phyloP scores from a whole-genome alignment of 768 basidiomycete genomes.

The Calocybe gangraenosa region DNA sequence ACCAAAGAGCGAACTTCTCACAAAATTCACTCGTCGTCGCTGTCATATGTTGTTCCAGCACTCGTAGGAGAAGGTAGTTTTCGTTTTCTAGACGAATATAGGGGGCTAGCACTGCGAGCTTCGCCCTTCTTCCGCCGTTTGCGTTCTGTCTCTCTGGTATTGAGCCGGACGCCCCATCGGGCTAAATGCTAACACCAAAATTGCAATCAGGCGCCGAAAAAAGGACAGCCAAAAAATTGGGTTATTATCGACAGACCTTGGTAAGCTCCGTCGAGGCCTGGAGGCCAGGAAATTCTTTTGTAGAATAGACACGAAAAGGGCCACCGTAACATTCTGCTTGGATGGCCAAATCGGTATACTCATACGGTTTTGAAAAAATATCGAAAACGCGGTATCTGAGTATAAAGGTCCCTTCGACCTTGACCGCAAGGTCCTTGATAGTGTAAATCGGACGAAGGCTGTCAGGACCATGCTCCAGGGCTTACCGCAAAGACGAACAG shows the following conservation, averaged over 20 bases:
- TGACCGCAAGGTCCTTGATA: slow-evolving; percentile 67
- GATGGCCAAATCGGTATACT: slow-evolving; percentile 33
- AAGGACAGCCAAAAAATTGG: neutral
- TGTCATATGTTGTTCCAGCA: slow-evolving; percentile 3
- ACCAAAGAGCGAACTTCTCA: too few relatives aligned
- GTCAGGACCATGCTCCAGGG: slow-evolving; percentile 9
- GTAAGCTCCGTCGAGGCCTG: slow-evolving; percentile 64
- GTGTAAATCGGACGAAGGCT: neutral
- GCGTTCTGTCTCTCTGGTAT: slow-evolving; percentile 55
- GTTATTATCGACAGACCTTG: slow-evolving; percentile 44
- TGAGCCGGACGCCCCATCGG: slow-evolving; percentile 54
- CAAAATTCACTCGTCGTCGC: slow-evolving; percentile 6
- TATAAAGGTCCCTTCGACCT: slow-evolving; percentile 61
- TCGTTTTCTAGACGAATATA: slow-evolving; percentile 6
- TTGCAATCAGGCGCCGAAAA: neutral
- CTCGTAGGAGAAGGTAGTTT: slow-evolving; percentile 4
- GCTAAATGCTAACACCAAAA: slow-evolving; percentile 38
- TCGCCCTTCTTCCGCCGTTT: slow-evolving; percentile 41
- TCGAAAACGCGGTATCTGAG: slow-evolving; percentile 66
- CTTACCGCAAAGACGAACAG: slow-evolving; percentile 65
- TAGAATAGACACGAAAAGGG: slow-evolving; percentile 61
- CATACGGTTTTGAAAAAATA: slow-evolving; percentile 39
- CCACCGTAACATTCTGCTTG: slow-evolving; percentile 67
- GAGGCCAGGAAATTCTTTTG: slow-evolving; percentile 69
- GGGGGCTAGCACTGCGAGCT: slow-evolving; percentile 17